These are phyloP conservation scores for Arthrocladium fulminans DNA, from an alignment of 2,329 filamentous ascomycete genomes.

Conservation along the genomic window DNA sequence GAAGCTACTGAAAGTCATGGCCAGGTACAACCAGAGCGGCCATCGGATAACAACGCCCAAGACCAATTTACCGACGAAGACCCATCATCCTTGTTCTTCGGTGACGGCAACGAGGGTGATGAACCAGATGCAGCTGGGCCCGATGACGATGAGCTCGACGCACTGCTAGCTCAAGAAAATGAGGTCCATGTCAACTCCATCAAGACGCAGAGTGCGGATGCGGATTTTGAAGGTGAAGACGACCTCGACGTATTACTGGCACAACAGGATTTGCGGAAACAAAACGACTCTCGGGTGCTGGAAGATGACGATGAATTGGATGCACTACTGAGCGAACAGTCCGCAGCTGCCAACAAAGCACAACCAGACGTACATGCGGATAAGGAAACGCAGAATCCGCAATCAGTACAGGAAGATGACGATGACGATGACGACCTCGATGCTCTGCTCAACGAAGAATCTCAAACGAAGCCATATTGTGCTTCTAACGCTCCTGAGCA, in stretches of 20 bases:
- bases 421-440: slow-evolving; percentile 6
- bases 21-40: not conserved
- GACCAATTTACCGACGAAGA: not conserved
- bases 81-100: slow-evolving; percentile 6
- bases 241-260: slow-evolving; percentile 23
- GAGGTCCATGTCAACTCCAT: not conserved
- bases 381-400: not conserved
- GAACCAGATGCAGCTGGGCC: slow-evolving; percentile 10
- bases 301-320: slow-evolving; percentile 7
- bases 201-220: slow-evolving; percentile 4
- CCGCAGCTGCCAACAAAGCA: not conserved
- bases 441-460: slow-evolving; percentile 1
- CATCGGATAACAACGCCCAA: not conserved
- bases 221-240: slow-evolving; percentile 21
- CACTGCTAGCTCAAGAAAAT: slow-evolving; percentile 11
- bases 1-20: slow-evolving; percentile 13
- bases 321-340: not conserved
- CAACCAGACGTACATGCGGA: not conserved
- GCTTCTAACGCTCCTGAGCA: not conserved
- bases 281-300: not conserved
- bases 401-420: not conserved
- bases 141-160: slow-evolving; percentile 15
- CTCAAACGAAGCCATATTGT: not conserved
- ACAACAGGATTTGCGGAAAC: slow-evolving; percentile 16
- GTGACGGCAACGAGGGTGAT: slow-evolving; percentile 9